A percentile compares a stretch with the other conserved stretches of the same genome.
Conservation (phyloP, 2,329 filamentous ascomycete species). For the Aspergillus versicolor region DNA sequence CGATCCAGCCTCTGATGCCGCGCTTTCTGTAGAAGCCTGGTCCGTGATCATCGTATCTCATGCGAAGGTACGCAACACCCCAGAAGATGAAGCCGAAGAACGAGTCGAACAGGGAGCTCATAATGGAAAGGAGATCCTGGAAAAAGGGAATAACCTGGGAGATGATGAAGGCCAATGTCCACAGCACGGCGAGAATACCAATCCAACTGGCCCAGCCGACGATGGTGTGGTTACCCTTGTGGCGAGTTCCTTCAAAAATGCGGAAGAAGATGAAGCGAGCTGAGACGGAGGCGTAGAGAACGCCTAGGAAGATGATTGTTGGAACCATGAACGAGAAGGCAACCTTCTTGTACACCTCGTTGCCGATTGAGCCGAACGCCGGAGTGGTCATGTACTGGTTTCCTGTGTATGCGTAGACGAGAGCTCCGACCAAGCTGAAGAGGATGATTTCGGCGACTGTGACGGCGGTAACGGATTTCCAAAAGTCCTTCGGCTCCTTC, state of each 20-base stretch:
- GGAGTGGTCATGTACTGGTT: constrained; percentile 86
- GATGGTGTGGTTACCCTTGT: constrained; percentile 78
- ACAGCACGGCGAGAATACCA: constrained; percentile 63
- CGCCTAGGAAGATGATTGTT: constrained; percentile 87
- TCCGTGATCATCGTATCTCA: constrained; percentile 43
- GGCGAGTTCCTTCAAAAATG: constrained; percentile 73
- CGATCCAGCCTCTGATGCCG: constrained; percentile 45
- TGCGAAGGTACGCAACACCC: constrained; percentile 47
- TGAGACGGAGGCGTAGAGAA: constrained; percentile 86
- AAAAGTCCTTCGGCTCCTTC: constrained; percentile 77
- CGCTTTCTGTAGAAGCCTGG: constrained; percentile 41
- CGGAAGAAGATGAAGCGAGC: constrained; percentile 92
- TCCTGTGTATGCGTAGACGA: constrained; percentile 85
- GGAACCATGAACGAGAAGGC: constrained; percentile 95
- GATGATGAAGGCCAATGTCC: constrained; percentile 89
- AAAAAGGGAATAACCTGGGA: constrained; percentile 94
- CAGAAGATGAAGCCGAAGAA: constrained; percentile 84
- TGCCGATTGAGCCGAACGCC: constrained; percentile 79
- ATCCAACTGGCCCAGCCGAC: constrained; percentile 79
- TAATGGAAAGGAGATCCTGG: constrained; percentile 61
- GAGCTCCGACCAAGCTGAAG: constrained; percentile 76
- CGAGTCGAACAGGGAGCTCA: constrained; percentile 78
- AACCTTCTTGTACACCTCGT: constrained; percentile 76
- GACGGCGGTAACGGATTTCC: constrained; percentile 87
- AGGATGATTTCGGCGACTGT: constrained; percentile 85